Percentiles rank a stretch among this genome's conserved stretches.
These are phyloP conservation scores for Coniosporium apollinis DNA, from an alignment of 495 filamentous ascomycete genomes.

Conservation along the genomic window DNA sequence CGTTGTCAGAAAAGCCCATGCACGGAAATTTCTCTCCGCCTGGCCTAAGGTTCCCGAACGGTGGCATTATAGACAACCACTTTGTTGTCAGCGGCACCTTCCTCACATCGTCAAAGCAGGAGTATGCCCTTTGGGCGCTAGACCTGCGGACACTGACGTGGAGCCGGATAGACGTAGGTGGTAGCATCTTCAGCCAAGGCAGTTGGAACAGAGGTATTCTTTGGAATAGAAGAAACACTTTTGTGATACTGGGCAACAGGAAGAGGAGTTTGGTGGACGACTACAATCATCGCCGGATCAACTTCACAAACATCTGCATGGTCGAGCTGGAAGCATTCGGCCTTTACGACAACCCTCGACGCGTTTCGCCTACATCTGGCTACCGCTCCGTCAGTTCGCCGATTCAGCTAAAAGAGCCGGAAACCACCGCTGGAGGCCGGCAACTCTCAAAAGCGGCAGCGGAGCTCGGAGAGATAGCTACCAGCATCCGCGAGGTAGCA, in stretches of 20 bases:
- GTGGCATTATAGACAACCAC: conserved; percentile 81
- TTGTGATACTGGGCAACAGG: conserved; percentile 86
- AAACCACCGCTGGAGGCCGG: conserved; percentile 46
- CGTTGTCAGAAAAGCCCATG: conserved; percentile 77
- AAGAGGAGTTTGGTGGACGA: conserved; percentile 92
- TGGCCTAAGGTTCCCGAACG: conserved; percentile 86
- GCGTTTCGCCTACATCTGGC: conserved; percentile 54
- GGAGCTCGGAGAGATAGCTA: conserved; percentile 66
- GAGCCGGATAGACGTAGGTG: conserved; percentile 92
- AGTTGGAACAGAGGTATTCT: conserved; percentile 93
- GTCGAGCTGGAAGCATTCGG: conserved; percentile 95
- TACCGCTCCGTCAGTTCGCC: conserved; percentile 70
- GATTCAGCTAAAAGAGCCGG: conserved; percentile 1
- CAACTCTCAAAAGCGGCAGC: conserved; percentile 52
- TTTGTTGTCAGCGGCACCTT: conserved; percentile 96
- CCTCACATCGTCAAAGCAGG: conserved; percentile 90
- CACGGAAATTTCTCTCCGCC: conserved; percentile 71
- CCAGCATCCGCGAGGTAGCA: conserved; percentile 66
- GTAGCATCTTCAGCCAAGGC: conserved; percentile 80
- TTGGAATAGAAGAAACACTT: conserved; percentile 83
- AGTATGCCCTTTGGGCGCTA: conserved; percentile 94
- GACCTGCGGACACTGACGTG: conserved; percentile 76
- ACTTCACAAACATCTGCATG: conserved; percentile 90
- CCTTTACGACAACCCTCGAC: conserved; percentile 83
- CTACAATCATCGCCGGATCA: conserved; percentile 94